Conservation (phyloP, 2,329 filamentous ascomycete genomes). For the Colletotrichum sp. region DNA sequence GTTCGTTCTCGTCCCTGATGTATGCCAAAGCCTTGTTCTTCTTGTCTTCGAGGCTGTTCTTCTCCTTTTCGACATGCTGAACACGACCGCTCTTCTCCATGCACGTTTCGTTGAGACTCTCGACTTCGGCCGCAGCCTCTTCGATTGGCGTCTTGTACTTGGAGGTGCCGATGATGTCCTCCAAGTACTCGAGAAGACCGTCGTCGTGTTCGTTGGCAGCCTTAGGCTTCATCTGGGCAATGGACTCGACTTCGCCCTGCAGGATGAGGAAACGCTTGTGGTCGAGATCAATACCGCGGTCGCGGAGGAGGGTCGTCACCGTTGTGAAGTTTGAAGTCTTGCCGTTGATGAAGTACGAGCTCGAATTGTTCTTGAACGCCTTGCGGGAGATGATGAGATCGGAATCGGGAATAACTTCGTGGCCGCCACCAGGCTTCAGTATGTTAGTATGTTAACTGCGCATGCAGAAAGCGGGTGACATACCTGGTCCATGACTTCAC, state of each 20-base stretch:
- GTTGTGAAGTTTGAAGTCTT: conserved; percentile 90
- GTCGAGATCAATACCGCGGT: conserved; percentile 91
- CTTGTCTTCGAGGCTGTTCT: conserved; percentile 89
- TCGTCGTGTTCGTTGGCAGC: conserved; percentile 95
- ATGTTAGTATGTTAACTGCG: conserved; percentile 28
- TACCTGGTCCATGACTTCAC: conserved; percentile 88
- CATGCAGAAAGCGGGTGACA: conserved; percentile 24
- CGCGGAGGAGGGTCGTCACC: conserved; percentile 85
- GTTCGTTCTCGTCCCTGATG: conserved; percentile 91
- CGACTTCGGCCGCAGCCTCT: conserved; percentile 87
- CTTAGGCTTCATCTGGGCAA: conserved; percentile 99
- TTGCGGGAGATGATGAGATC: conserved; percentile 86
- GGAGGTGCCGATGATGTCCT: conserved; percentile 98
- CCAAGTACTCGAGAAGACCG: conserved; percentile 92
- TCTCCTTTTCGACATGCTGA: conserved; percentile 98
- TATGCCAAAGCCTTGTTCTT: conserved; percentile 93
- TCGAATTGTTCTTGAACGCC: conserved; percentile 97
- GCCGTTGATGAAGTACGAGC: conserved; percentile 96
- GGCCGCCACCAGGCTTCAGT: conserved; percentile 65
- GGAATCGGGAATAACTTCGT: conserved; percentile 81
- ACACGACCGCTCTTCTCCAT: conserved; percentile 94
- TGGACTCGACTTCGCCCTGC: conserved; percentile 97
- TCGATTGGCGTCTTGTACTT: conserved; percentile 98
- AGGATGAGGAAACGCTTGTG: conserved; percentile 98
- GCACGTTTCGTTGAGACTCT: conserved; percentile 92